Conservation (phyloP, 495 filamentous ascomycete genomes). For the Pseudomonodictys pantanalensis region DNA sequence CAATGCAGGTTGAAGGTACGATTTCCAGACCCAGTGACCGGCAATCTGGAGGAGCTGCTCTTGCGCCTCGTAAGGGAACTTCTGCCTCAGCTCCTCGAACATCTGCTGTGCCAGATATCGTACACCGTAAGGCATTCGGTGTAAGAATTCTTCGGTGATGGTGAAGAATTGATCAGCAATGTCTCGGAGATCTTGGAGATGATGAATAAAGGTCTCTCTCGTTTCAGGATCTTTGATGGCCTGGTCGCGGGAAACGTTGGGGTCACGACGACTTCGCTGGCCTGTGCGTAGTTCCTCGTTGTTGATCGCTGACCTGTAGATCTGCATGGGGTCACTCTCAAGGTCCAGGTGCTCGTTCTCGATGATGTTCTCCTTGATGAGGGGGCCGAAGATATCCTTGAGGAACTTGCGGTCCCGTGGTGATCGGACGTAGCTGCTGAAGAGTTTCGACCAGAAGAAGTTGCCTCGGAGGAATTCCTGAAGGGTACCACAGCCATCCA, state of each 20-base stretch:
- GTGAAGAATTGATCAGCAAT: slow-evolving; percentile 86
- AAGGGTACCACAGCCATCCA: slow-evolving; percentile 67
- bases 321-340: slow-evolving; percentile 96
- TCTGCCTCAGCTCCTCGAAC: slow-evolving; percentile 69
- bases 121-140: slow-evolving; percentile 88
- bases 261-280: slow-evolving; percentile 69
- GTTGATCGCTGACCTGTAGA: slow-evolving; percentile 90
- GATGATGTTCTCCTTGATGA: slow-evolving; percentile 84
- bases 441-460: slow-evolving; percentile 88
- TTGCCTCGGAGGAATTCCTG: slow-evolving; percentile 86
- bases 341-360: slow-evolving; percentile 87
- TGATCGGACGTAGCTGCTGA: slow-evolving; percentile 84
- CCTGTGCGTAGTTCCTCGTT: slow-evolving; percentile 95
- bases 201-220: slow-evolving; percentile 83
- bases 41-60: slow-evolving; percentile 77
- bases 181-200: slow-evolving; percentile 88
- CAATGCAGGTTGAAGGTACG: slow-evolving; percentile 87
- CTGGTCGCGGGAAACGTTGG: slow-evolving; percentile 81
- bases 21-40: slow-evolving; percentile 87
- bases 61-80: slow-evolving; percentile 76
- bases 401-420: slow-evolving; percentile 91
- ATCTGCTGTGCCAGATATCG: slow-evolving; percentile 85
- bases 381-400: slow-evolving; percentile 73
- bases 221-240: slow-evolving; percentile 94
- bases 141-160: slow-evolving; percentile 74